Conservation (phyloP, 495 filamentous ascomycete species). For the Trichoderma orchidacearum region DNA sequence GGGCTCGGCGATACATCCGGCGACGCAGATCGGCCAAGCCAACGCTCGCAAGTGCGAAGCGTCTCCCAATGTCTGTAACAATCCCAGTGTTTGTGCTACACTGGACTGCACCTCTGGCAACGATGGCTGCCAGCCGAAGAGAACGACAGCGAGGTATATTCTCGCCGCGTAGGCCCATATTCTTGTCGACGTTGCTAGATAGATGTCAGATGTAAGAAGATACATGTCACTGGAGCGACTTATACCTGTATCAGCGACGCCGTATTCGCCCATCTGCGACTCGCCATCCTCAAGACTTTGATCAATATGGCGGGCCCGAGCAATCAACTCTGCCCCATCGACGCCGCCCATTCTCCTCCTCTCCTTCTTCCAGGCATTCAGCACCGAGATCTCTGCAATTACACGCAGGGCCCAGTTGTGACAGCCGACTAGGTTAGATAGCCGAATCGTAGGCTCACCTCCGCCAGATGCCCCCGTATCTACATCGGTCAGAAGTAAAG, state of each 20-base stretch:
- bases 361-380: slow-evolving; percentile 37
- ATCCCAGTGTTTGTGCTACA: slow-evolving; percentile 18
- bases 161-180: slow-evolving; percentile 36
- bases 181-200: background rate
- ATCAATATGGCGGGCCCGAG: slow-evolving; percentile 26
- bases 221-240: background rate
- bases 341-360: slow-evolving; percentile 24
- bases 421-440: slow-evolving; percentile 25
- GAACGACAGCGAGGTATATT: slow-evolving; percentile 32
- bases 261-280: background rate
- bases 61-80: slow-evolving; percentile 14
- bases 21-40: slow-evolving; percentile 37
- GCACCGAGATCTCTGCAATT: slow-evolving; percentile 28
- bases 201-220: background rate
- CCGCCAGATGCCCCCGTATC: slow-evolving; percentile 8
- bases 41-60: slow-evolving; percentile 23
- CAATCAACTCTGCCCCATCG: slow-evolving; percentile 28
- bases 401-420: slow-evolving; percentile 32
- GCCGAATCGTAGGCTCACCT: slow-evolving; percentile 12
- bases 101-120: slow-evolving; percentile 20
- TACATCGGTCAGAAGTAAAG: slow-evolving; percentile 2
- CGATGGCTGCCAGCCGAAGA: slow-evolving; percentile 38
- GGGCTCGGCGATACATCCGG: slow-evolving; percentile 32
- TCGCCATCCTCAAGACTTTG: slow-evolving; percentile 7
- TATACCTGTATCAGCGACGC: background rate